Base-by-base conservation (phyloP, 2,329 filamentous ascomycete species). In the Zopfia rhizophila region DNA sequence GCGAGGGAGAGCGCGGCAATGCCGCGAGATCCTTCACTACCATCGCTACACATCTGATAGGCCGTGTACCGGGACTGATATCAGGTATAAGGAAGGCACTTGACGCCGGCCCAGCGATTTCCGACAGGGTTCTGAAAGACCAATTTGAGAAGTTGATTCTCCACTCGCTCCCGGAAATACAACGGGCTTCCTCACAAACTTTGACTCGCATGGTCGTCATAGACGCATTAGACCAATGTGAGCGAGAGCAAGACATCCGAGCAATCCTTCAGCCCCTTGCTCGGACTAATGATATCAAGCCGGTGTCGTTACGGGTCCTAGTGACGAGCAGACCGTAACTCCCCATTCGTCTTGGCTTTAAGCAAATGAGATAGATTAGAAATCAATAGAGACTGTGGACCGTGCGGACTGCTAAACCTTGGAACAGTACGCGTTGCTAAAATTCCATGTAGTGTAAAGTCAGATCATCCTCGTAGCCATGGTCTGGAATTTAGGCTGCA, bases 221-320 rank as follows among this genome's bases (percentile, higher is more conserved):
- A 21, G 45, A 48, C 13, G 45, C 45, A 14, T 25, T 48, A 17
- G 39, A 48, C 18, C 39, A 48, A 31, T 40, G 37, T 18, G 37
- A 40, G 37, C 24, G 18, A 40, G 37, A 40, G 14, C 7, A 17
- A 5, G 37, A 31, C n/a, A 38, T 40, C 10, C 23, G 25, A 40
- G 16, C 17, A 19, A 40, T 40, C 12, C 23, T 40, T n/a, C 24
- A 31, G 14, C 37, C 25, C 12, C 37, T 40, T 40, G 22, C 25
- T 16, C 37, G 25, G 22, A 30, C 24, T 7, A 29, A 24, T 14
- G 25, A 21, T 29, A n/a, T 40, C 22, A 16, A 31, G 14, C 13
- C 23, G 12, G 25, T 40, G 13, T 11, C 16, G 12, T 31, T 40
- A 25, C 37, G 37, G 14, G 18, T 31, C 22, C 22, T 40, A 12